Base-by-base conservation (phyloP, 2,329 filamentous ascomycete genomes). In the Ustulina deusta region DNA sequence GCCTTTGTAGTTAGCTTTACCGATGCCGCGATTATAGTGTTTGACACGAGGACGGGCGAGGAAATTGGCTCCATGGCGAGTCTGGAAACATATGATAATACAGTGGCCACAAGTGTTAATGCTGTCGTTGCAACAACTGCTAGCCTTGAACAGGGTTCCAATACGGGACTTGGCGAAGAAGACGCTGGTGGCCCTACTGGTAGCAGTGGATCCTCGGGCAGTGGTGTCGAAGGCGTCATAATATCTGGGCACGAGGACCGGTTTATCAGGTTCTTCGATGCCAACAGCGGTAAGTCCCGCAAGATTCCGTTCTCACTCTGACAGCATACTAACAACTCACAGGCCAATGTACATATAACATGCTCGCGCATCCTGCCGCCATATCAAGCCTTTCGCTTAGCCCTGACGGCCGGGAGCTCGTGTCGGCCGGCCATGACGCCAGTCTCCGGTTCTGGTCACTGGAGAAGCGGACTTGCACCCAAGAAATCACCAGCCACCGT, bases 271-370 rank as follows among this genome's bases (percentile, higher is more conserved):
- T 97, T 99, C 85, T 99, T 97, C 79, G 96, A 99, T 84, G 96
- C 96, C 70, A 98, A 99, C 78, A 97, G 93, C 82, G 96, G 96
- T 98, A 91, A 81, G 93, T 88, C 48, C 38, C 11, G 32, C 22
- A 34, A 25, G 13, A 20, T 25, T 27, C 17, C 20, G 25, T 29
- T 29, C 15, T 29, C n/a, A 56, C 11, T 20, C 54, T 3, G 6
- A 25, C n/a, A 63, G 68, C 51, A 40, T 20, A n/a, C 68, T 70
- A 54, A 68, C 20, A 25, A 58, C 25, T 6, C 2, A n/a, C 72
- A 98, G 96, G 96, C 65, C 96, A 99, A 93, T 97, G 94, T 82
- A 98, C 96, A 71, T 99, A 99, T 81, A 97, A 92, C 76, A 99
- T 99, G 96, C 89, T 98, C 67, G 96, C 96, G 6, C 96, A 99